Base-by-base conservation (phyloP, 2,329 filamentous ascomycete genomes). In the Arthroderma sp. region DNA sequence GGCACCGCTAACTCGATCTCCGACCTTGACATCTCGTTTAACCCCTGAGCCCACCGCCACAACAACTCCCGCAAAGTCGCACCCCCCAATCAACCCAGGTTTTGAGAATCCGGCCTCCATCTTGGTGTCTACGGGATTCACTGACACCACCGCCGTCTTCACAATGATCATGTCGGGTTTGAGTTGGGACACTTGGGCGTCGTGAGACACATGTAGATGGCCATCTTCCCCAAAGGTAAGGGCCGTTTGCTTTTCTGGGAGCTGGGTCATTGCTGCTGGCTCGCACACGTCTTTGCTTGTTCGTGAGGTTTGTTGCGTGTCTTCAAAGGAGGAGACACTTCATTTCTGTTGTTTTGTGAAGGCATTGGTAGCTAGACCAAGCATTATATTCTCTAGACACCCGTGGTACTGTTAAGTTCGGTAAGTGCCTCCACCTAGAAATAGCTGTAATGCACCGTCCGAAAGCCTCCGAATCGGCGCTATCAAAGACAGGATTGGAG, bases 1-100 rank as follows among this genome's bases (percentile, higher is more conserved):
- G 11, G 65, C 58, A 6, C 72, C 73, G 17, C 61, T 63, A 6
- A 75, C 68, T 4, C 66, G 62, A 61, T 74, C 71, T 13, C 72
- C 72, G 1, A 67, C 57, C 19, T 28, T 19, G 17, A 56, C 44
- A n/a, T 11, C 2, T 9, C n/a, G 33, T 35, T 39, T 53, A 25
- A 51, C 59, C 33, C 51, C 54, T 13, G 58, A 44, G 4, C 61
- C 61, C 9, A 59, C 17, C n/a, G 23, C 56, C 11, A 56, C 56
- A 25, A 62, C 54, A 17, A 47, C 53, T 7, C 61, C 61, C 1
- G 59, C 58, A 58, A 54, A 61, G 44, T 65, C 62, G 28, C 59
- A 60, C 8, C 61, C 58, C 21, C 49, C 51, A 19, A 54, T 57
- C 23, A 44, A 53, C 7, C 58, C 62, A 5, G 59, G 59, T 19